A percentile compares a stretch with the other conserved stretches of the same genome.
These are phyloP conservation scores for Amanita thiersii DNA, from an alignment of 768 basidiomycete species.

Conservation along the genomic window DNA sequence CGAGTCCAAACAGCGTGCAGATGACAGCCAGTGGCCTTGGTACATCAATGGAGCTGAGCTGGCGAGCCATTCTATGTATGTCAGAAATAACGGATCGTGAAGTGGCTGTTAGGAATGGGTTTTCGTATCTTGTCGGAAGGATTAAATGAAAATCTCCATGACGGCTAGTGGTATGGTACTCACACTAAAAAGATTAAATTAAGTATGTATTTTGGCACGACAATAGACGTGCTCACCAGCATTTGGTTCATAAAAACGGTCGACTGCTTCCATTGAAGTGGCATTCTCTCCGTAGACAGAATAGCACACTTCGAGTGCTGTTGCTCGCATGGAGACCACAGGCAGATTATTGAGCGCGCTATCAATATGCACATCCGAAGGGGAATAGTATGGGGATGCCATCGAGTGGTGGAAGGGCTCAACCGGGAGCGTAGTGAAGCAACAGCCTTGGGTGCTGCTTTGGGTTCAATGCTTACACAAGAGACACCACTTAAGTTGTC, in stretches of 20 bases:
- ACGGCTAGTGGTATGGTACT: slow-evolving; percentile 17
- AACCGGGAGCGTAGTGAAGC: background rate
- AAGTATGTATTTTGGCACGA: slow-evolving; percentile 12
- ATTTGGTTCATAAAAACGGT: slow-evolving; percentile 62
- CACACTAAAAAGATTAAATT: slow-evolving; percentile 25
- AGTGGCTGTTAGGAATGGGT: slow-evolving; percentile 69
- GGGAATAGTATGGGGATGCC: slow-evolving; percentile 5
- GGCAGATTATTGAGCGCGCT: slow-evolving; percentile 24
- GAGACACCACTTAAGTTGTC: too few relatives aligned
- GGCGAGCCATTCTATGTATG: slow-evolving; percentile 54
- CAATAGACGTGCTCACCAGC: slow-evolving; percentile 43
- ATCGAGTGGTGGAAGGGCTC: slow-evolving; percentile 4
- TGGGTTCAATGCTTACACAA: too few relatives aligned
- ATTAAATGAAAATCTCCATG: slow-evolving; percentile 8
- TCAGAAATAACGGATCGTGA: slow-evolving; percentile 67
- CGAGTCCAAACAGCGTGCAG: slow-evolving; percentile 43
- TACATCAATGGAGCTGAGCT: slow-evolving; percentile 53
- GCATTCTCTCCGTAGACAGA: slow-evolving; percentile 57
- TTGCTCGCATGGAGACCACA: slow-evolving; percentile 38
- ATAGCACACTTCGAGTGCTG: slow-evolving; percentile 63
- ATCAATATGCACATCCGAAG: background rate
- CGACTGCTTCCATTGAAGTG: slow-evolving; percentile 42
- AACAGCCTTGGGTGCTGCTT: too few relatives aligned
- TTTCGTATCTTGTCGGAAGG: slow-evolving; percentile 54
- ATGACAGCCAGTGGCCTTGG: slow-evolving; percentile 61